Percentiles rank a stretch among this genome's conserved stretches.
Conservation (phyloP, 345 rosid species). For the Pugionium cornutum region DNA sequence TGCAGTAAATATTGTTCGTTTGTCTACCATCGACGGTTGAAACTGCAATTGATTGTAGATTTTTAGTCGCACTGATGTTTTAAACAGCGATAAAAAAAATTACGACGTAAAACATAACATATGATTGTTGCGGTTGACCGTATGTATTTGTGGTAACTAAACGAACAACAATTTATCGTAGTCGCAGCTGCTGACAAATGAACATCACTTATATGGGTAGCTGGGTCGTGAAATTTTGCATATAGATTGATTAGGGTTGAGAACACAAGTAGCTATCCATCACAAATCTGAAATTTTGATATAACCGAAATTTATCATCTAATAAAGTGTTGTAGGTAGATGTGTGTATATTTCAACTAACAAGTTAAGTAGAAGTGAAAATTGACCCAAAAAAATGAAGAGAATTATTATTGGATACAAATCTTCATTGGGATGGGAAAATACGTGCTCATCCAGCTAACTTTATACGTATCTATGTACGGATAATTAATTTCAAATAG, state of each 20-base stretch:
- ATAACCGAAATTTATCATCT: neutral
- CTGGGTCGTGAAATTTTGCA: neutral
- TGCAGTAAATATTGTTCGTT: too few species aligned
- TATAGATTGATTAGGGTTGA: neutral
- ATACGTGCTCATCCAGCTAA: conserved; percentile 20
- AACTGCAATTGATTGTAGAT: too few species aligned
- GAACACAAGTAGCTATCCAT: neutral
- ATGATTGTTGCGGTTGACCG: too few species aligned
- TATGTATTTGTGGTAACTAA: too few species aligned
- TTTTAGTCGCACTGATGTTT: too few species aligned
- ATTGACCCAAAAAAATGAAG: neutral
- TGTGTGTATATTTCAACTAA: conserved; percentile 28
- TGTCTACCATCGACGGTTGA: too few species aligned
- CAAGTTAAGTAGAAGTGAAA: conserved; percentile 36
- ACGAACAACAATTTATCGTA: too few species aligned
- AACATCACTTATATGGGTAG: neutral
- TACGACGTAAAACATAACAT: too few species aligned
- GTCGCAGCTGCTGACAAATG: too few species aligned
- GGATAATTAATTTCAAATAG: neutral
- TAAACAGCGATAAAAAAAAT: too few species aligned
- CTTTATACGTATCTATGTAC: neutral
- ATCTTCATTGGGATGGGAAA: conserved; percentile 8
- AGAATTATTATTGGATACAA: conserved; percentile 3
- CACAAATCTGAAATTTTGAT: neutral
- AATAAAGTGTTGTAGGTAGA: neutral